Evolutionary conservation across 2,329 filamentous ascomycete species (phyloP).

Genomic region (Aureobasidium sp.): DNA sequence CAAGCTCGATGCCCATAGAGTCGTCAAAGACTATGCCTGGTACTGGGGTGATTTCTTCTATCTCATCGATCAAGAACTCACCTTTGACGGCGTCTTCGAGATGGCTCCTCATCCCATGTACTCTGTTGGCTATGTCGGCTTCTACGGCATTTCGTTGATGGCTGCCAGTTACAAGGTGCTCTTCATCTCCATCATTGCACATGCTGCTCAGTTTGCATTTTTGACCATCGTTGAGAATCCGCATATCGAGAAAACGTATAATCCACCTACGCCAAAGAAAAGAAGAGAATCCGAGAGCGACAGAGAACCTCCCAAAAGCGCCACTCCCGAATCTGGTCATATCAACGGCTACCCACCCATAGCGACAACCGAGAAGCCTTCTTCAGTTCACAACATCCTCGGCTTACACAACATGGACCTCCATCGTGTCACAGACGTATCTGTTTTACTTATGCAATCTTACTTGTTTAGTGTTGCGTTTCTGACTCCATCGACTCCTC

Average conservation of each 20-base stretch:
- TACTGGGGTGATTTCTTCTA: slow-evolving; percentile 99
- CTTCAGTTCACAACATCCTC: slow-evolving; percentile 73
- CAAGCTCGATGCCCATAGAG: slow-evolving; percentile 92
- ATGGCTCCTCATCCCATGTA: slow-evolving; percentile 99
- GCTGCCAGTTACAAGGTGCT: slow-evolving; percentile 95
- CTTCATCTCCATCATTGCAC: slow-evolving; percentile 91
- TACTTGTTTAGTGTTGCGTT: slow-evolving; percentile 69
- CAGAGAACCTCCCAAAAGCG: slow-evolving; percentile 33
- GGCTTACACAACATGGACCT: slow-evolving; percentile 80
- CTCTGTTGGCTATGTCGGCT: slow-evolving; percentile 93
- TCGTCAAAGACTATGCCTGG: slow-evolving; percentile 99
- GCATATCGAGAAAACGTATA: slow-evolving; percentile 97
- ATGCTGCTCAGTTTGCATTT: slow-evolving; percentile 91
- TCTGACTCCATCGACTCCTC: slow-evolving; percentile 66
- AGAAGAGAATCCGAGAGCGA: slow-evolving; percentile 31
- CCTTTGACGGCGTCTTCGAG: slow-evolving; percentile 97
- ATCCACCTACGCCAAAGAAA: slow-evolving; percentile 70
- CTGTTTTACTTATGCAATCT: slow-evolving; percentile 66
- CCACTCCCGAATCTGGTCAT: slow-evolving; percentile 34
- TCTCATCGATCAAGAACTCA: slow-evolving; percentile 93
- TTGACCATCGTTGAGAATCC: slow-evolving; percentile 88
- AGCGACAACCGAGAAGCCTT: slow-evolving; percentile 47
- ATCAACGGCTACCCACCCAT: slow-evolving; percentile 30
- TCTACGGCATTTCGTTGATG: slow-evolving; percentile 98
- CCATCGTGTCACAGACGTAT: slow-evolving; percentile 77